These are phyloP conservation scores for Xylaria sp. DNA, from an alignment of 2,329 filamentous ascomycete genomes.

Conservation along the genomic window DNA sequence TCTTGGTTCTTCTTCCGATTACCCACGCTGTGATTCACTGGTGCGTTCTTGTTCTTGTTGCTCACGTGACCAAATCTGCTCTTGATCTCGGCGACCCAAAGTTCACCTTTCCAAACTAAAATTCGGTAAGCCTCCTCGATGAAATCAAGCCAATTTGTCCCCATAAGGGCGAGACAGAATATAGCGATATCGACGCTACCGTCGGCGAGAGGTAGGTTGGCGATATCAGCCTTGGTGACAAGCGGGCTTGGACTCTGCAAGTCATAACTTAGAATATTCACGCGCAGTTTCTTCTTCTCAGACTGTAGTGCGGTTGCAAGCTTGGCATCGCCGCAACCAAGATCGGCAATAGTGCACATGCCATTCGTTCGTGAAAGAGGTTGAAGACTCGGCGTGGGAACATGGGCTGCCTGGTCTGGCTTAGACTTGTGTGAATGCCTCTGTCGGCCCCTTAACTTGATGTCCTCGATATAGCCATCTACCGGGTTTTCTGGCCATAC, in stretches of 20 bases:
- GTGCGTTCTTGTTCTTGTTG: constrained; percentile 57
- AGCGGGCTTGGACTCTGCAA: constrained; percentile 80
- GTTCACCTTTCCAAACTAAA: constrained; percentile 91
- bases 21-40: constrained; percentile 77
- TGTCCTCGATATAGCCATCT: constrained; percentile 80
- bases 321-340: constrained; percentile 92
- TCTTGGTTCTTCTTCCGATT: constrained; percentile 65
- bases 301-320: constrained; percentile 76
- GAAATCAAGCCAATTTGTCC: constrained; percentile 97
- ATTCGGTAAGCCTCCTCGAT: constrained; percentile 95
- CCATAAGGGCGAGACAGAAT: constrained; percentile 98
- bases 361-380: constrained; percentile 79
- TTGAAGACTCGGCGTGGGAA: constrained; percentile 47
- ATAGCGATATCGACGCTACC: constrained; percentile 86
- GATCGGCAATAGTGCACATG: constrained; percentile 83
- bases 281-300: constrained; percentile 72
- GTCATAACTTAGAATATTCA: constrained; percentile 87
- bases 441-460: constrained; percentile 74
- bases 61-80: constrained; percentile 79
- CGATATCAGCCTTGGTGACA: constrained; percentile 90
- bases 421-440: constrained; percentile 47
- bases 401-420: constrained; percentile 27
- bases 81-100: constrained; percentile 98
- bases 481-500: constrained; percentile 98
- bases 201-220: constrained; percentile 79